Conservation (phyloP, 2,329 filamentous ascomycete genomes). For the Penicillium sp. region DNA sequence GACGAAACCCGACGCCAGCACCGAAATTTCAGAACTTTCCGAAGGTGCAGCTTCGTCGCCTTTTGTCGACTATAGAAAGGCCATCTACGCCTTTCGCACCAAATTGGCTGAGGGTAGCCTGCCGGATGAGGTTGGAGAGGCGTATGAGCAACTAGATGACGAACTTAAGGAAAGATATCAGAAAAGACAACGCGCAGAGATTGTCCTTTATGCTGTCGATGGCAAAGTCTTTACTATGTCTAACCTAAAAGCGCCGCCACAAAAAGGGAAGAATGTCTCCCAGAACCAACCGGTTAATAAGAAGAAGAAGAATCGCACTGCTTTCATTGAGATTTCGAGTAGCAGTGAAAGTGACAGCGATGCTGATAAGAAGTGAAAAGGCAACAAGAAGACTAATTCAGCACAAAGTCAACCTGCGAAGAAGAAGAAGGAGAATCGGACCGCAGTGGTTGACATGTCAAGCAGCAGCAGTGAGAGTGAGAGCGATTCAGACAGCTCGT, state of each 20-base stretch:
- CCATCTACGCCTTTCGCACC: slow-evolving; percentile 56
- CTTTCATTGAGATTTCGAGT: slow-evolving; percentile 48
- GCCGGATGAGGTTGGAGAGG: slow-evolving; percentile 29
- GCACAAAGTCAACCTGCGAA: slow-evolving; percentile 23
- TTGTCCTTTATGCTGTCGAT: slow-evolving; percentile 41
- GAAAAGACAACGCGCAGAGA: slow-evolving; percentile 44
- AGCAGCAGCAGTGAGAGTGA: slow-evolving; percentile 28
- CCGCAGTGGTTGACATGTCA: slow-evolving; percentile 4
- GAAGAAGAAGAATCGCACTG: slow-evolving; percentile 51
- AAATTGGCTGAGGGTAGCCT: slow-evolving; percentile 32
- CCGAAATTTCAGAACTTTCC: not conserved
- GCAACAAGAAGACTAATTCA: slow-evolving; percentile 18
- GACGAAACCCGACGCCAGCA: slow-evolving; percentile 10
- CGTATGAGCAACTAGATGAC: slow-evolving; percentile 29
- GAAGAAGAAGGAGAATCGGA: slow-evolving; percentile 40
- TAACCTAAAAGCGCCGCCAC: slow-evolving; percentile 28
- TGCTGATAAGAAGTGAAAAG: not conserved
- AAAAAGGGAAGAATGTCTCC: slow-evolving; percentile 28
- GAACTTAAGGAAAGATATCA: slow-evolving; percentile 36
- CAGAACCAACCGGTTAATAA: slow-evolving; percentile 32
- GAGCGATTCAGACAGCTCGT: slow-evolving; percentile 25
- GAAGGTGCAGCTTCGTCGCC: slow-evolving; percentile 19
- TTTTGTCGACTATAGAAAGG: slow-evolving; percentile 49
- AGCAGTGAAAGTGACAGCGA: slow-evolving; percentile 44
- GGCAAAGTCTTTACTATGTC: slow-evolving; percentile 35